phyloP scores from a whole-genome alignment of 768 basidiomycete species.

The Kwoniella heveanensis region DNA sequence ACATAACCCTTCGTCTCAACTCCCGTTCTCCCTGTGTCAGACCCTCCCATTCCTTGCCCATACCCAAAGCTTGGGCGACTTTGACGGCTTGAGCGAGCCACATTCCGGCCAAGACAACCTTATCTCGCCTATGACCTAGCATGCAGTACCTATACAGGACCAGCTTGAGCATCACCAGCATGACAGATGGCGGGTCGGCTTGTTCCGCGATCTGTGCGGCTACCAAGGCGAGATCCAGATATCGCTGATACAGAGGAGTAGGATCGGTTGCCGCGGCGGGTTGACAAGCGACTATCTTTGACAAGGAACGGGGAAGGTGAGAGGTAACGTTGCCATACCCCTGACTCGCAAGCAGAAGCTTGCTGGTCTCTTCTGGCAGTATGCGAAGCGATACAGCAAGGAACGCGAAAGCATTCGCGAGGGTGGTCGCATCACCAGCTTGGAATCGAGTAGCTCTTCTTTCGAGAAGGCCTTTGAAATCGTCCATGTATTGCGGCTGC shows the following conservation, averaged over 20 bases:
- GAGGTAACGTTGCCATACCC: constrained; percentile 10
- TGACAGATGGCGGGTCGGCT: constrained; percentile 39
- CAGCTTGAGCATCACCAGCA: constrained; percentile 50
- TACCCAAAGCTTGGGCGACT: constrained; percentile 41
- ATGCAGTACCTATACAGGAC: constrained; percentile 34
- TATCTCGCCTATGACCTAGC: constrained; percentile 29
- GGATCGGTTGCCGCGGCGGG: constrained; percentile 28
- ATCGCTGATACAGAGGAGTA: constrained; percentile 47
- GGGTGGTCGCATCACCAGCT: constrained; percentile 48
- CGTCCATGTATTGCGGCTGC: constrained; percentile 42
- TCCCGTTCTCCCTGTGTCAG: constrained; percentile 47
- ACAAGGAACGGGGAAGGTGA: constrained; percentile 21
- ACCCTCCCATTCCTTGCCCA: constrained; percentile 47
- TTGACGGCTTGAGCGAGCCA: constrained; percentile 44
- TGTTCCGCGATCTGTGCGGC: constrained; percentile 41
- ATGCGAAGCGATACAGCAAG: constrained; percentile 42
- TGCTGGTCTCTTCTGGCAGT: constrained; percentile 45
- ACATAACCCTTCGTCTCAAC: constrained; percentile 44
- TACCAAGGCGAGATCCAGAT: constrained; percentile 45
- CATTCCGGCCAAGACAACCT: constrained; percentile 31
- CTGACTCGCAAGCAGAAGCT: constrained; percentile 37
- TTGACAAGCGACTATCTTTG: constrained; percentile 30
- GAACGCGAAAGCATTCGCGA: constrained; percentile 45
- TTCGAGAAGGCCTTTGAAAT: constrained; percentile 33
- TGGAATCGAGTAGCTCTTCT: constrained; percentile 23